These are phyloP conservation scores for Hyaloscypha bicolor DNA, from an alignment of 495 filamentous ascomycete species.

Conservation along the genomic window DNA sequence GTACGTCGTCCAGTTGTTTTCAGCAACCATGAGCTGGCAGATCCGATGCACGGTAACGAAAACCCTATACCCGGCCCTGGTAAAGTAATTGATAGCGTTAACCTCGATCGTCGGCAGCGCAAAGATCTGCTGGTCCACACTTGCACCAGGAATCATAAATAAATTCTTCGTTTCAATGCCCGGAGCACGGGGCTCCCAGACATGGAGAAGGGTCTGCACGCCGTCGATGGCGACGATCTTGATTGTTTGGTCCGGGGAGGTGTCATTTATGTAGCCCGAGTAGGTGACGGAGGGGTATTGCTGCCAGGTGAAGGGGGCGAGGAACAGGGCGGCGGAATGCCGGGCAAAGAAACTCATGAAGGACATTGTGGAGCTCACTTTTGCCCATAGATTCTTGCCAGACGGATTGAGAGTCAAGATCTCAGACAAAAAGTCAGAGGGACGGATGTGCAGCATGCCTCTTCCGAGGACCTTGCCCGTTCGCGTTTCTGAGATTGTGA, in stretches of 20 bases:
- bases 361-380: constrained; percentile 44
- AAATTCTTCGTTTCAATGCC: constrained; percentile 44
- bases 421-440: constrained; percentile 58
- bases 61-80: constrained; percentile 58
- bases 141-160: constrained; percentile 64
- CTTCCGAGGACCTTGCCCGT: constrained; percentile 49
- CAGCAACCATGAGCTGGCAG: constrained; percentile 54
- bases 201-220: constrained; percentile 53
- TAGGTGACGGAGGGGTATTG: constrained; percentile 52
- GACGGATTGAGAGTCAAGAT: constrained; percentile 55
- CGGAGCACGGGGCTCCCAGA: constrained; percentile 52
- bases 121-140: constrained; percentile 65
- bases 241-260: constrained; percentile 38
- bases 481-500: constrained; percentile 46
- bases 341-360: constrained; percentile 61
- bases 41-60: constrained; percentile 64
- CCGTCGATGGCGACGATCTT: constrained; percentile 52
- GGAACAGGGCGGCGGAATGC: constrained; percentile 55
- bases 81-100: constrained; percentile 69
- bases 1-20: constrained; percentile 58
- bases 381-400: constrained; percentile 47
- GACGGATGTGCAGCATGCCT: constrained; percentile 61
- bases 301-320: constrained; percentile 55
- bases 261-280: constrained; percentile 52
- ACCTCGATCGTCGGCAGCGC: constrained; percentile 65